phyloP scores from a whole-genome alignment of 495 filamentous ascomycete species.

The Daldinia vernicosa region DNA sequence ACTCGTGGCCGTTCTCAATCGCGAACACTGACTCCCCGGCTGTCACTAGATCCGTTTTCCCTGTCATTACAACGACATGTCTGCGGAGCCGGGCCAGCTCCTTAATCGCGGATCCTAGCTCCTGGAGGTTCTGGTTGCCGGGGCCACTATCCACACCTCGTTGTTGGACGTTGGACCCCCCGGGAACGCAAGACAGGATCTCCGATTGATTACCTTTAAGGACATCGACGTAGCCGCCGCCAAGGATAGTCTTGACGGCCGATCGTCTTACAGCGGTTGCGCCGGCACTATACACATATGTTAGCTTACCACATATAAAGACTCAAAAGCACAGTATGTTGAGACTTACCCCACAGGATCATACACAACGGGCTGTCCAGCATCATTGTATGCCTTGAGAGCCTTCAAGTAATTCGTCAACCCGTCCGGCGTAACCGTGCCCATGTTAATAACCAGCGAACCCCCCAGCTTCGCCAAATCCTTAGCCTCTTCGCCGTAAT shows the following conservation, averaged over 20 bases:
- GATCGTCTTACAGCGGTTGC: slow-evolving; percentile 78
- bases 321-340: not conserved
- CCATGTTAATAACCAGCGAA: slow-evolving; percentile 93
- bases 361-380: slow-evolving; percentile 77
- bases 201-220: slow-evolving; percentile 97
- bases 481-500: slow-evolving; percentile 80
- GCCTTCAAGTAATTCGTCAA: slow-evolving; percentile 69
- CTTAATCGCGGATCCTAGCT: slow-evolving; percentile 68
- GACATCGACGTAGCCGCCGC: slow-evolving; percentile 78
- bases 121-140: slow-evolving; percentile 60
- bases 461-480: slow-evolving; percentile 74
- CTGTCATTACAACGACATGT: slow-evolving; percentile 88
- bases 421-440: slow-evolving; percentile 79
- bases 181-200: slow-evolving; percentile 78
- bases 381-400: slow-evolving; percentile 78
- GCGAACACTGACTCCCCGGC: slow-evolving; percentile 73
- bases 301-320: not conserved
- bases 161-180: slow-evolving; percentile 66
- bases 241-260: slow-evolving; percentile 76
- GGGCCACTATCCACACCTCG: slow-evolving; percentile 86
- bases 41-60: slow-evolving; percentile 77
- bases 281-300: slow-evolving; percentile 61
- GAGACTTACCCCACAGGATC: slow-evolving; percentile 81
- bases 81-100: slow-evolving; percentile 72
- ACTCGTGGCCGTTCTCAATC: slow-evolving; percentile 79